Evolutionary conservation across 1,284 basidiomycete genomes (phyloP), one percentile per base, ranked within the genome.

Genomic region (Cutaneotrichosporon sp.): DNA sequence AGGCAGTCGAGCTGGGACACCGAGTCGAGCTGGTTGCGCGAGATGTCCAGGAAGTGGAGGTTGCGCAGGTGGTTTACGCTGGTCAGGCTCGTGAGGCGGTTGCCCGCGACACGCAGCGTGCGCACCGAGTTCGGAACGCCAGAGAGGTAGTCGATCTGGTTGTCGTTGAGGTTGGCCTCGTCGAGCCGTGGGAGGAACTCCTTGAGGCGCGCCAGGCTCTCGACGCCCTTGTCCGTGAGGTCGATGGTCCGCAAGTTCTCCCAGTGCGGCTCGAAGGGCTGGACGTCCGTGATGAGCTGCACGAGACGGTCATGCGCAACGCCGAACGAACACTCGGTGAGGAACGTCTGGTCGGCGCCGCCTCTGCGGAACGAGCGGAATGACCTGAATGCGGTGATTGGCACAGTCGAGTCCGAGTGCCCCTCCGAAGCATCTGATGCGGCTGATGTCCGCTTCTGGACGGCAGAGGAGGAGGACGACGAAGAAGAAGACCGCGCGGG

Each of bases 231-330:
- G 55, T 83, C 82, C 42, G 88, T 88, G 69, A 99, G 81, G 75
- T 98, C 88, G 67, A 99, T 88, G 16, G 81, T 79, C 59, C 76
- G 82, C 66, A 99, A 80, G 51, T 86, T 83, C 69, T 97, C 93
- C 95, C 95, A 99, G 75, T 92, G 85, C 18, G 94, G 92, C 75
- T 95, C 91, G 80, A 93, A 97, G 1, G 95, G 93, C 75, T 95
- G 90, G 14, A 95, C 88, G 72, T 98, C 95, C 46, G 95, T 98
- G 72, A 99, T 92, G 65, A 92, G 87, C 77, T 92, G 87, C 2
- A 99, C 89, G 3, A 99, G 85, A 50, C 87, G 86, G 77, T 97
- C 95, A 72, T 92, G 91, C 10, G 93, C 87, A 31, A 97, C 87
- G 20, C 87, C 91, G 75, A 99, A 99, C 29, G 94, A 97, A 72